A percentile compares a stretch with the other conserved stretches of the same genome.
Evolutionary conservation across 768 basidiomycete genomes (phyloP).

Genomic region (Pleurotus sapidus): DNA sequence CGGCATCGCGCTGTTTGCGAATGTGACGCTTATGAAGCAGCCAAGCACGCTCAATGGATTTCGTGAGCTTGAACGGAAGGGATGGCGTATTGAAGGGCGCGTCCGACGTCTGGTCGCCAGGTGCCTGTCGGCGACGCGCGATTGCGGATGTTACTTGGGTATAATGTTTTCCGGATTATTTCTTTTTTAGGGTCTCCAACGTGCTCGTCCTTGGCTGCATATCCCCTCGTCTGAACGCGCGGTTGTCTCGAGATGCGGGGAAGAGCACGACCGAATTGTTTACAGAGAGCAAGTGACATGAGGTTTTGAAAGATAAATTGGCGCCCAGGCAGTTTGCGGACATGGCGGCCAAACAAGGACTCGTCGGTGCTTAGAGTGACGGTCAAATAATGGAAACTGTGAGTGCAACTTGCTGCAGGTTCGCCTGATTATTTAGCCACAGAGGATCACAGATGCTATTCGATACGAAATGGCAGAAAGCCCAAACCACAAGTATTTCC

Average conservation of each 20-base stretch:
- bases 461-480: no score
- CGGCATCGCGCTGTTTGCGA: constrained; percentile 65
- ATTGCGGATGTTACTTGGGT: constrained; percentile 73
- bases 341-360: no score
- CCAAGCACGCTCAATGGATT: constrained; percentile 92
- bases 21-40: constrained; percentile 73
- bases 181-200: constrained; percentile 62
- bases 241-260: not conserved
- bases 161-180: constrained; percentile 74
- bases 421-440: no score
- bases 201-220: constrained; percentile 41
- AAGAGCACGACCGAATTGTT: no score
- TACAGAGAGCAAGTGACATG: not conserved
- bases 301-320: no score
- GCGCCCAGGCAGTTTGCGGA: no score
- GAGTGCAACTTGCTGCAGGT: no score
- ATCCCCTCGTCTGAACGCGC: constrained; percentile 17
- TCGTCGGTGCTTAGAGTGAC: no score
- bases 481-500: no score
- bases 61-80: constrained; percentile 88
- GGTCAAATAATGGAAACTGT: no score
- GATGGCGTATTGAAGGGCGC: constrained; percentile 77
- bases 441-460: no score
- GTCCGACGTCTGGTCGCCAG: constrained; percentile 79
- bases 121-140: constrained; percentile 50